Base-by-base conservation (phyloP, 1,284 basidiomycete species). In the Boletellus dicymbophilus region DNA sequence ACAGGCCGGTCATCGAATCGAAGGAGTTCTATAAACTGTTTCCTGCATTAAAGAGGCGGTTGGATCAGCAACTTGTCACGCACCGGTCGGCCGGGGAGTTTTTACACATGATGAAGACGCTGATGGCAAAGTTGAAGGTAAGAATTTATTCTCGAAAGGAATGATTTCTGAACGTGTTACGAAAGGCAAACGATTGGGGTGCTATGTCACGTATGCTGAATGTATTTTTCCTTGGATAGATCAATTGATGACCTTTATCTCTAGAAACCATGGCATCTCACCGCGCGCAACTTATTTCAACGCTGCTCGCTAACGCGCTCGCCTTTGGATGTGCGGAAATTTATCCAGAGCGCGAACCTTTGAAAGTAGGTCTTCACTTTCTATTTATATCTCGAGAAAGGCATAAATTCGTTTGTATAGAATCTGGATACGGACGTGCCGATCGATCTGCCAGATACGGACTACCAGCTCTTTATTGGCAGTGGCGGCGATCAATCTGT, bases 91-190 rank as follows among this genome's bases (percentile, higher is more conserved):
- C 77, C 0, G 79, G 78, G 3, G 72, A 77, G 37, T 84, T 85
- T 56, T 63, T 84, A 16, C 74, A 80, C 30, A 74, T 75, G 3
- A 62, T 85, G 59, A 85, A 85, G 62, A 81, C 80, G 0, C 58
- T 85, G 34, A 85, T 85, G 82, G 82, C 82, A 6, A 85, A 85
- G 49, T 57, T 85, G 41, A 85, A 85, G 74, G 83, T 79, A 47
- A 41, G 48, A 38, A 27, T 23, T 7, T 22, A 38, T 34, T 12
- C 21, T 42, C 3, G 0, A 18, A 30, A 15, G 15, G 26, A 12
- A 2, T 42, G 43, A 45, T 36, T 22, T 4, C 3, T 23, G 20
- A 16, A 37, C 9, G 2, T 36, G 1, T 37, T 31, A n/a, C n/a
- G 8, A 38, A 33, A 82, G 82, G 76, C 76, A 0, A 84, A 84